Evolutionary conservation across 148 eudicot genomes (phyloP), one percentile per base, ranked within the genome.

Genomic region (Silene latifolia): DNA sequence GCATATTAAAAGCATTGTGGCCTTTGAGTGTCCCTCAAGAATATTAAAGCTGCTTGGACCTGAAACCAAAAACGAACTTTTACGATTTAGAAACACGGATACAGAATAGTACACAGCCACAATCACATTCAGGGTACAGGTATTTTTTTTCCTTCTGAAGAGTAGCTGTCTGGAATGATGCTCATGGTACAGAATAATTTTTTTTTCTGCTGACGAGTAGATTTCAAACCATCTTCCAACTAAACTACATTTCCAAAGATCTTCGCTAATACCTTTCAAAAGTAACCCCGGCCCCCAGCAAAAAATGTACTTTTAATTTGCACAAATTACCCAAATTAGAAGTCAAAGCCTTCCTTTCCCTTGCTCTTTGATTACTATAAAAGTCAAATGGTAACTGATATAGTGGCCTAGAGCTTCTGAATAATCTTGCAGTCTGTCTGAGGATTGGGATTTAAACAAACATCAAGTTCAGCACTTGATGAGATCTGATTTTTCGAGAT

Each of bases 1-100:
- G 81, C 84, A 80, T 69, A 88, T 86, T 29, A 88, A 84, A 67
- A 88, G 87, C 89, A 88, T 86, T 19, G 91, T 88, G 71, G 91
- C 91, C 79, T 78, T 81, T 60, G 91, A 88, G 81, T 86, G 91
- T 68, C 91, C 91, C 76, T 84, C 85, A 29, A 88, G 83, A 32
- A 88, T 84, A 76, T 88, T 85, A 73, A 88, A 84, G 82, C 85
- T 88, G 75, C 72, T 75, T 7, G 91, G 91, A 79, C 89, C 91
- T 88, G 86, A 67, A 78, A 73, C 27, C 57, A 17, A 35, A 73
- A 66, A 63, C 4, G 20, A 48, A 70, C 12, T 71, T 69, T 23
- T 57, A 10, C 48, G 56, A 19, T 51, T 67, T 59, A 73, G 51
- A 68, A 53, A 54, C 19, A 18, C 12, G 21, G 2, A 63, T 27